Conservation (phyloP, 139 green algal species). For the Mesostigma viride region DNA sequence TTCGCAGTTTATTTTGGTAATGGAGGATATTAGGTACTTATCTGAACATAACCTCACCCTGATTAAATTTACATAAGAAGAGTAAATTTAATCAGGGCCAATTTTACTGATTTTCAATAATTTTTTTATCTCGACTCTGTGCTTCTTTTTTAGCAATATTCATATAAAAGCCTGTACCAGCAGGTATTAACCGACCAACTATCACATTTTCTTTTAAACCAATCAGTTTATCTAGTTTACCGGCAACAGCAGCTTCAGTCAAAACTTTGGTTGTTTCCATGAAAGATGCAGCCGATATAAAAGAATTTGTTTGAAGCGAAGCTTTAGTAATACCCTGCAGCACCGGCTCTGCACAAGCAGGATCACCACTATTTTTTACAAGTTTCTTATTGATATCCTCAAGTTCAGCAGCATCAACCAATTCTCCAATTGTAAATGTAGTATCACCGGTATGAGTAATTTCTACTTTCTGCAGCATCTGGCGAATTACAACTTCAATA, state of each 20-base stretch:
- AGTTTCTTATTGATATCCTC: conserved; percentile 34
- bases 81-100: no score
- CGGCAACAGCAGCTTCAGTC: conserved; percentile 34
- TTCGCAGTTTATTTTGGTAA: no score
- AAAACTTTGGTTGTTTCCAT: conserved; percentile 48
- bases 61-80: conserved; percentile 10
- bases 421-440: conserved; percentile 36
- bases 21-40: no score
- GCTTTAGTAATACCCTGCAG: conserved; percentile 48
- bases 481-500: conserved; percentile 51
- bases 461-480: conserved; percentile 53
- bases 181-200: conserved; percentile 44
- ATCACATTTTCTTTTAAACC: conserved; percentile 58
- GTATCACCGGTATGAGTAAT: conserved; percentile 35
- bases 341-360: background rate
- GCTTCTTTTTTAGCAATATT: conserved; percentile 11
- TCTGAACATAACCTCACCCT: conserved; percentile 14
- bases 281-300: conserved; percentile 57
- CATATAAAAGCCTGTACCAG: conserved; percentile 41
- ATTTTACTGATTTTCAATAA: no score
- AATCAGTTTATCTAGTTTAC: conserved; percentile 48
- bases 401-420: no score
- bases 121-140: conserved; percentile 8
- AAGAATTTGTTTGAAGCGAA: conserved; percentile 47
- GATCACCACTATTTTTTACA: conserved; percentile 32